Evolutionary conservation across 2,329 filamentous ascomycete genomes (phyloP), one percentile per base, ranked within the genome.

Genomic region (Penicillium hordei): DNA sequence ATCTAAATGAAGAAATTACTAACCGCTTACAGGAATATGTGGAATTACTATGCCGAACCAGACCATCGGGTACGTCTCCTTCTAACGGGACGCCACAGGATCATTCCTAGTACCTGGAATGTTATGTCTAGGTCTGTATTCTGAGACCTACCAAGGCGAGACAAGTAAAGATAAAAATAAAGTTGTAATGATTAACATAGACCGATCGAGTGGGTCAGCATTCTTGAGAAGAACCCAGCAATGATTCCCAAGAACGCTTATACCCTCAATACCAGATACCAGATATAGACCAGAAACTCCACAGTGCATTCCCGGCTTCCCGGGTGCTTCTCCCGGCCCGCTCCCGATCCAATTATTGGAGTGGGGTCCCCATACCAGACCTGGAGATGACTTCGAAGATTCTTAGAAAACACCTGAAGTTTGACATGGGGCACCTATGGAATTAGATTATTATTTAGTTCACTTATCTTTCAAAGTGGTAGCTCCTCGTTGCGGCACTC

Each of bases 161-260:
- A 21, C 13, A 43, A 55, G 12, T 13, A 15, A 43, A 23, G 33
- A 17, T 38, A 17, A 38, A 54, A 45, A 38, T 44, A 48, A 45
- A 12, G 23, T 36, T 52, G 31, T 12, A 50, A 52, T 34, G 44
- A 55, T 57, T 36, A 38, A 36, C 42, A 59, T 59, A 31, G 33
- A 38, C 61, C 63, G 57, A 63, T 64, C 60, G 61, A 40, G 50
- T 43, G 61, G 50, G 56, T 59, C 40, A 17, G 23, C 57, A 63
- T 65, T 65, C 64, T 40, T 60, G 13, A 40, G n/a, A 43, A 52
- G 31, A 36, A 31, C 36, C 39, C 45, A 58, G 45, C 23, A 38
- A 51, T 54, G 60, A 52, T 58, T 51, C 27, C 55, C 55, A 49
- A 39, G 23, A 21, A 40, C 27, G 15, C 13, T 17, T 29, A 15